These are phyloP conservation scores for Melaleuca quinquenervia DNA, from an alignment of 345 rosid genomes.

Conservation along the genomic window DNA sequence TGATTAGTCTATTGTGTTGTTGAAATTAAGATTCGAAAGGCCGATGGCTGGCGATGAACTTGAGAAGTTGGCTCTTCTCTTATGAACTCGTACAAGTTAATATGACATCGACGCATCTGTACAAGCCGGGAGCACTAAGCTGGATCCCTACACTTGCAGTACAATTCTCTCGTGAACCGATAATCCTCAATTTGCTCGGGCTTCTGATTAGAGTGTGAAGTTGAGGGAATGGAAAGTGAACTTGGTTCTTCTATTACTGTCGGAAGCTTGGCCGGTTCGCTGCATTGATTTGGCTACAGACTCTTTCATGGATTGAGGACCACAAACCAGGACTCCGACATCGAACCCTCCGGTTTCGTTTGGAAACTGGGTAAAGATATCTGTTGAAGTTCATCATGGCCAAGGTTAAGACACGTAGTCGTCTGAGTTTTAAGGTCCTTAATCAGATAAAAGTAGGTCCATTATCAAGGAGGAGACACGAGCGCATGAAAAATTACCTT, in stretches of 20 bases:
- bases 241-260: constrained; percentile 15
- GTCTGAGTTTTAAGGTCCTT: background rate
- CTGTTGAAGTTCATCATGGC: constrained; percentile 15
- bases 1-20: background rate
- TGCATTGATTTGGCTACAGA: constrained; percentile 44
- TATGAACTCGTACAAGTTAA: background rate
- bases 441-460: background rate
- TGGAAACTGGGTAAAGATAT: constrained; percentile 35
- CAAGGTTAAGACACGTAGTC: background rate
- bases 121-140: background rate
- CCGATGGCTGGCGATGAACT: background rate
- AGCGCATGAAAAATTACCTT: constrained; percentile 31
- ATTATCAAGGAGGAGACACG: background rate
- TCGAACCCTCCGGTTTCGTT: constrained; percentile 31
- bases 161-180: background rate
- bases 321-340: constrained; percentile 70
- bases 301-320: constrained; percentile 68
- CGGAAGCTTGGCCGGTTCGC: constrained; percentile 13
- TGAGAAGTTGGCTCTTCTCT: background rate
- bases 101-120: background rate
- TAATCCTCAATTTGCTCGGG: background rate
- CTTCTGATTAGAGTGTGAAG: constrained; percentile 31
- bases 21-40: background rate
- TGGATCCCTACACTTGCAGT: background rate
- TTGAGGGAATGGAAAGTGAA: constrained; percentile 49